These are phyloP conservation scores for Quercus rubra DNA, from an alignment of 306 rosid species.

Conservation along the genomic window DNA sequence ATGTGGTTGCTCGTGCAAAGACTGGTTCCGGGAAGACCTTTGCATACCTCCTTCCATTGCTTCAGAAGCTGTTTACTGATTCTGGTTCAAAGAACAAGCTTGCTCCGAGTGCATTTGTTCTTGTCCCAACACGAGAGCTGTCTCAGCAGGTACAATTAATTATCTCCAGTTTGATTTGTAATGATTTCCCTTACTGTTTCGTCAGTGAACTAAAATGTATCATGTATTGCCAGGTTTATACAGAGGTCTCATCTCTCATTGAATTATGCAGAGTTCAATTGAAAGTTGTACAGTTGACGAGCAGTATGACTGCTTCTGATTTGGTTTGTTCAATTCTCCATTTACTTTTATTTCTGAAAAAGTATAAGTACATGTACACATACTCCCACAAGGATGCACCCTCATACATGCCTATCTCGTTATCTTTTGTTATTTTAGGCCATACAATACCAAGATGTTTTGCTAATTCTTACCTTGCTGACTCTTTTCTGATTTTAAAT, in stretches of 20 bases:
- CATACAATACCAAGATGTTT: neutral
- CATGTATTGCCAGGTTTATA: constrained; percentile 46
- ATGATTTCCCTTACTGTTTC: neutral
- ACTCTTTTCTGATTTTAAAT: neutral
- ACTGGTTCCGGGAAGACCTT: constrained; percentile 96
- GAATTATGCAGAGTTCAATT: constrained; percentile 73
- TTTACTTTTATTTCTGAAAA: neutral
- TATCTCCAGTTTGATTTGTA: neutral
- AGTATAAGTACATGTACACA: neutral
- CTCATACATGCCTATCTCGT: neutral
- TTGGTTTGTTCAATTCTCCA: constrained; percentile 55
- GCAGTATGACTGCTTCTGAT: constrained; percentile 64
- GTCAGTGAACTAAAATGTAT: neutral
- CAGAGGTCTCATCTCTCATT: constrained; percentile 59
- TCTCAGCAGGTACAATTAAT: constrained; percentile 61
- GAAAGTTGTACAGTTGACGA: constrained; percentile 78
- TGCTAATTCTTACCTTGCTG: neutral
- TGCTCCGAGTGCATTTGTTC: constrained; percentile 74
- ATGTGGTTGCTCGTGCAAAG: constrained; percentile 91
- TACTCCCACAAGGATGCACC: neutral
- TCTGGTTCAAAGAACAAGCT: constrained; percentile 50
- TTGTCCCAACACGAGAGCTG: constrained; percentile 78
- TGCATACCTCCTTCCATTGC: constrained; percentile 86
- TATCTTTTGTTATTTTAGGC: neutral
- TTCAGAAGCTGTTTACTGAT: constrained; percentile 68